These are phyloP conservation scores for Aphanomyces euteiches DNA, from an alignment of 352 stramenopile species.

Conservation along the genomic window DNA sequence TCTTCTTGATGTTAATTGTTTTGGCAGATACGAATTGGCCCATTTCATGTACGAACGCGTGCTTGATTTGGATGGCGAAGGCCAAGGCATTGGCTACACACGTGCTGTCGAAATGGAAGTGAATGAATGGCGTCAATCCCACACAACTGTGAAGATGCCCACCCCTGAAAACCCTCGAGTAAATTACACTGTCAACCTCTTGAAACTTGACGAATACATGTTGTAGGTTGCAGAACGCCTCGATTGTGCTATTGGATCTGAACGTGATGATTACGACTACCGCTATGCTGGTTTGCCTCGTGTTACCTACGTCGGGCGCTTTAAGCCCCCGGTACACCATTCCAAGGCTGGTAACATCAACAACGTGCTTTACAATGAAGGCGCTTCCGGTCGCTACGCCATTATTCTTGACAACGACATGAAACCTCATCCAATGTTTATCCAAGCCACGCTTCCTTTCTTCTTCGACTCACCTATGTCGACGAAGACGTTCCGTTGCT, in stretches of 20 bases:
- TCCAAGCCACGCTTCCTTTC: conserved; percentile 63
- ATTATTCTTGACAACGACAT: conserved; percentile 83
- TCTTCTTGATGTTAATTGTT: no score
- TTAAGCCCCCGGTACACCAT: conserved; percentile 70
- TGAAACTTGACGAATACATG: neutral
- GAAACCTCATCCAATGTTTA: conserved; percentile 75
- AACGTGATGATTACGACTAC: conserved; percentile 70
- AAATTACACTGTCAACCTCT: conserved; percentile 21
- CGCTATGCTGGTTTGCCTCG: conserved; percentile 45
- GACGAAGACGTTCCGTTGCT: conserved; percentile 61
- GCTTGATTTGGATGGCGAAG: conserved; percentile 47
- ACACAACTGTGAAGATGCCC: conserved; percentile 66
- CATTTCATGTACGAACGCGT: conserved; percentile 77
- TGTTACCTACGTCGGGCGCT: conserved; percentile 58
- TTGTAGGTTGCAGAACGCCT: conserved; percentile 31
- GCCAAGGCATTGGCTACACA: conserved; percentile 30
- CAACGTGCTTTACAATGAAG: conserved; percentile 79
- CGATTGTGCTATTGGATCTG: conserved; percentile 60
- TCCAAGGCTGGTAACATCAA: conserved; percentile 80
- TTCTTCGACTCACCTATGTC: conserved; percentile 66
- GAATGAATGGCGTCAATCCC: conserved; percentile 66
- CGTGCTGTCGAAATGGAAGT: conserved; percentile 51
- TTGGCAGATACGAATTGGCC: conserved; percentile 46
- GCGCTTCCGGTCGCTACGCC: conserved; percentile 57
- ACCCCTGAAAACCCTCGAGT: conserved; percentile 48